Base-by-base conservation (phyloP, 1,284 basidiomycete species). In the Fomitopsis betulina region DNA sequence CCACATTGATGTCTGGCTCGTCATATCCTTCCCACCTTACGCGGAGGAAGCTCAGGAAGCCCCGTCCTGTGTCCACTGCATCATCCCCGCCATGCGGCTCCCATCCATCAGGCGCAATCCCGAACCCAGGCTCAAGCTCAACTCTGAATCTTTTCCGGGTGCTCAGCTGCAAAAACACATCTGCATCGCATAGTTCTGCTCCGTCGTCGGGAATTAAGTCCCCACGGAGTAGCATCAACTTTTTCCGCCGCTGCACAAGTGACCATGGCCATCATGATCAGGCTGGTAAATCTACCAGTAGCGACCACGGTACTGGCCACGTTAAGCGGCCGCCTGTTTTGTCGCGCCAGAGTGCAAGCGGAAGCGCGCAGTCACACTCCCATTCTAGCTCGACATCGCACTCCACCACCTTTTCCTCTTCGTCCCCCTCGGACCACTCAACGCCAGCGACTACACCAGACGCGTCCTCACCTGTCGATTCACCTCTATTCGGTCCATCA, bases 401-500 rank as follows among this genome's bases (percentile, higher is more conserved):
- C 30, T 57, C 56, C 9, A 38, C 56, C 17, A 8, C 38, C 19
- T 12, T 38, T 13, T 53, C 33, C 27, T 57, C 56, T 21, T 47
- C 40, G 19, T 25, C 19, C 5, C 42, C 60, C 15, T 64, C 64
- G 25, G 56, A 50, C 32, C 42, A 60, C 12, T 63, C 62, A 17
- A 67, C 63, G 23, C 61, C 61, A n/a, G 40, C 60, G 27, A 67
- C 66, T 3, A 67, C 66, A 21, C 66, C 66, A 45, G 66, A 66
- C 27, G 19, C 15, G 7, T 19, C 42, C 15, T 57, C 56, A 9
- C 56, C 50, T 33, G 21, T 43, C 23, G 23, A 40, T 15, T 57
- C 56, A 12, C 56, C 56, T 33, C 13, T 47, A 9, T 12, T 51
- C 23, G 32, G 17, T 23, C 21, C 50, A 10, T 19, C 37, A 49